Evolutionary conservation across 2,329 filamentous ascomycete genomes (phyloP), one percentile per base, ranked within the genome.

Genomic region (Aspergillus hiratsukae): DNA sequence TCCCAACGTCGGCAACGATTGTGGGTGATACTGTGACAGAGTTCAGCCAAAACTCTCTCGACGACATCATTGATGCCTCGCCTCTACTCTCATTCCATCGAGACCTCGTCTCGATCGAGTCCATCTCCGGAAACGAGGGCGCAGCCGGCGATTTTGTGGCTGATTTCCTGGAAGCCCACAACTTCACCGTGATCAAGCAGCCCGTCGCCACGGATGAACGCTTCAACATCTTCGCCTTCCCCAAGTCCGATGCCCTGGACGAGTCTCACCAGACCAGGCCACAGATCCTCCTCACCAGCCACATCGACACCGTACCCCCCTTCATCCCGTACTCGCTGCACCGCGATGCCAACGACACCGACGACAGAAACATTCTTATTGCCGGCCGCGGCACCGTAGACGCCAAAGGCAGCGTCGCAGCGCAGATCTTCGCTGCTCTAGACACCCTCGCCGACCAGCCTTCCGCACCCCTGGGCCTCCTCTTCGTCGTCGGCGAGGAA

Each of bases 401-500:
- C 58, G 77, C 75, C 56, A 79, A 79, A 66, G 77, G 66, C 29
- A 76, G 75, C 58, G 75, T 78, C 3, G 77, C 77, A 2, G 72
- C 75, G 9, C 75, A 77, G 51, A 66, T 76, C 54, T 72, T 75
- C 54, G 73, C 76, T 6, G 63, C 70, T 3, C 75, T 81, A 43
- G 73, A 76, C n/a, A 75, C 84, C 19, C 72, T 81, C 29, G 21
- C 61, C 4, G 59, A 72, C 4, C 62, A 76, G 48, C 70, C 72
- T 2, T 62, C 70, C 37, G 69, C 77, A 7, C 68, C 77, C 0
- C 66, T 79, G 3, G 78, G 78, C 0, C 72, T 87, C 2, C 77
- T 87, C 27, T 86, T 83, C 66, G 84, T 87, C 1, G 89, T 96
- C 0, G 91, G 90, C 58, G 93, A 99, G 72, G 93, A 97, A 72